Conservation (phyloP, 768 basidiomycete genomes). For the Boletus speciosus region DNA sequence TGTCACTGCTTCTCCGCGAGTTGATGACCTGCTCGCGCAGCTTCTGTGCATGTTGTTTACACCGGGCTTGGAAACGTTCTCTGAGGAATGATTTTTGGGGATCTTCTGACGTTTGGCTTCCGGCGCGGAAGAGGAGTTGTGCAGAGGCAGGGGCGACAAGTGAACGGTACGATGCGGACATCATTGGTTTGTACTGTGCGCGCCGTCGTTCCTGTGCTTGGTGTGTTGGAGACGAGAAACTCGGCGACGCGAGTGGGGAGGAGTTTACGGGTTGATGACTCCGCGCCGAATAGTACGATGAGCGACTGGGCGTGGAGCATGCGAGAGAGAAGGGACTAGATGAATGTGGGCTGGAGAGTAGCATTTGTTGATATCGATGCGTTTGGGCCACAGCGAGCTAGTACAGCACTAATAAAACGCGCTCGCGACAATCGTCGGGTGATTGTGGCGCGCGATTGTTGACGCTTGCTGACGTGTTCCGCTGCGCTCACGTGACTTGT, state of each 20-base stretch:
- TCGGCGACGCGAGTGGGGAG: conserved; percentile 51
- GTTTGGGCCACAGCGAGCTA: neutral
- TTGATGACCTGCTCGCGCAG: conserved; percentile 49
- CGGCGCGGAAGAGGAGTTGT: conserved; percentile 14
- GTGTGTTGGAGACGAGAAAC: conserved; percentile 42
- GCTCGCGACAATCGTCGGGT: conserved; percentile 8
- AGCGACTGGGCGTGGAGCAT: conserved; percentile 39
- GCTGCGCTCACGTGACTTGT: conserved; percentile 11
- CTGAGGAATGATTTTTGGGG: conserved; percentile 54
- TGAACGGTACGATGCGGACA: conserved; percentile 23
- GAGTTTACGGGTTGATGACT: conserved; percentile 41
- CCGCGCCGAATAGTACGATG: conserved; percentile 28
- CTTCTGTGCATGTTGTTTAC: conserved; percentile 57
- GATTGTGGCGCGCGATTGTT: conserved; percentile 21
- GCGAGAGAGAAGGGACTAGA: conserved; percentile 29
- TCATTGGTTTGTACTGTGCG: conserved; percentile 50
- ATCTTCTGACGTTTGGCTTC: conserved; percentile 33
- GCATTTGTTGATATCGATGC: conserved; percentile 4
- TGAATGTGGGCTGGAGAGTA: conserved; percentile 18
- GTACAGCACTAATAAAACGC: neutral
- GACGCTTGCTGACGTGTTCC: conserved; percentile 24
- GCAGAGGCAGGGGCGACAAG: conserved; percentile 9
- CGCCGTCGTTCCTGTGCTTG: conserved; percentile 48
- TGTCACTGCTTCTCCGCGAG: conserved; percentile 45
- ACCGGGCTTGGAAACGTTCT: conserved; percentile 58